Evolutionary conservation across 2,329 filamentous ascomycete species (phyloP).

Genomic region (Diaporthe nobilis): DNA sequence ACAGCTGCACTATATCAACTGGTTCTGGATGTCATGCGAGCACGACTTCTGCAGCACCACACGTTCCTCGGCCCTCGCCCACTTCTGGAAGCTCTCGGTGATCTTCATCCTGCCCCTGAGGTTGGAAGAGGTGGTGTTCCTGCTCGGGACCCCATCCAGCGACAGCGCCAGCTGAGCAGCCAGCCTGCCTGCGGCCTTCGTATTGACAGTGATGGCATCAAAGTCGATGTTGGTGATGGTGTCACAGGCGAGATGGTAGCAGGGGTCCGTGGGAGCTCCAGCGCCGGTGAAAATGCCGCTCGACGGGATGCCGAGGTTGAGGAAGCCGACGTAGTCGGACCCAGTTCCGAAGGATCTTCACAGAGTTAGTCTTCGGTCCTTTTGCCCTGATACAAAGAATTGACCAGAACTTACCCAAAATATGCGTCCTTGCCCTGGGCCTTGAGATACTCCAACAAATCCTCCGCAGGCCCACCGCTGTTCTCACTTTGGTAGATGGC

Average conservation of each 20-base stretch:
- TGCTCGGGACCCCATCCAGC: conserved; percentile 45
- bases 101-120: conserved; percentile 43
- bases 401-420: neutral
- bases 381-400: no score
- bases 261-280: conserved; percentile 43
- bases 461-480: conserved; percentile 6
- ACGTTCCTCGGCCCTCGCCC: conserved; percentile 42
- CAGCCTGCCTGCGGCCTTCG: conserved; percentile 64
- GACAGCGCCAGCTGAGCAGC: conserved; percentile 52
- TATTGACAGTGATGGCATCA: conserved; percentile 52
- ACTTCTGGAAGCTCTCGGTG: conserved; percentile 42
- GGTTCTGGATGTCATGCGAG: conserved; percentile 43
- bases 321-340: conserved; percentile 74
- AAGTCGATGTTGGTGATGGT: conserved; percentile 55
- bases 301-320: conserved; percentile 66
- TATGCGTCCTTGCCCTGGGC: conserved; percentile 49
- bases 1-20: neutral
- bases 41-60: conserved; percentile 42
- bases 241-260: conserved; percentile 56
- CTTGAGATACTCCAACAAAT: conserved; percentile 1
- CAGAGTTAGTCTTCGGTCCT: conserved; percentile 48
- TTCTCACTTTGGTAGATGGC: conserved; percentile 51
- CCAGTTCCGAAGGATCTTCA: conserved; percentile 64
- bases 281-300: conserved; percentile 74
- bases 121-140: conserved; percentile 41